Evolutionary conservation across 139 green algal genomes (phyloP).

Genomic region (Chloropicon primus): DNA sequence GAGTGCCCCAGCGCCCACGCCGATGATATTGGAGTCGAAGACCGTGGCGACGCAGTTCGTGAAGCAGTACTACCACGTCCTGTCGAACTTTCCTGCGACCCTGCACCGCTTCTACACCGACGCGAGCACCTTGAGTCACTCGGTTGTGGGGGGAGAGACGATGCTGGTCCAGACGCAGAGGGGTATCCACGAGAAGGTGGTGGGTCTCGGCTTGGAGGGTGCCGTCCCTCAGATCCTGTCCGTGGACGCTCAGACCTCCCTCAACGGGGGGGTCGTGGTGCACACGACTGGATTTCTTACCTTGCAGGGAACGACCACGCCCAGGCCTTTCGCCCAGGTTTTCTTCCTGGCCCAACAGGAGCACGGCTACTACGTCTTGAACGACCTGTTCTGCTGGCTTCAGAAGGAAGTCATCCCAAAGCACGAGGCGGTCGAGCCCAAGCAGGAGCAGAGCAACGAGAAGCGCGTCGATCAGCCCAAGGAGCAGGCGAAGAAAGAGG

Average conservation of each 20-base stretch:
- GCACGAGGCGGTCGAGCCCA: background rate
- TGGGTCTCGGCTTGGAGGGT: conserved; percentile 36
- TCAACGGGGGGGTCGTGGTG: conserved; percentile 56
- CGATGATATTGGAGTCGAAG: background rate
- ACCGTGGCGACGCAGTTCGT: conserved; percentile 72
- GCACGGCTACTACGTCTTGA: conserved; percentile 79
- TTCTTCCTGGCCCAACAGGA: conserved; percentile 84
- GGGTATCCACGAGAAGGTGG: conserved; percentile 66
- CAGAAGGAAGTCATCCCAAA: background rate
- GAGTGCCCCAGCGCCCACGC: too few relatives aligned
- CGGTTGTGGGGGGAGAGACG: conserved; percentile 2
- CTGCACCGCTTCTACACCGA: conserved; percentile 78
- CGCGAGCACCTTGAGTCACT: conserved; percentile 41
- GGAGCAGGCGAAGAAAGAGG: too few relatives aligned
- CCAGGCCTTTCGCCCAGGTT: conserved; percentile 60
- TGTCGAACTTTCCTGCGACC: conserved; percentile 44
- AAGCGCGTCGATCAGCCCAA: too few relatives aligned
- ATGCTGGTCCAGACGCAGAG: conserved; percentile 11
- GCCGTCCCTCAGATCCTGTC: conserved; percentile 41
- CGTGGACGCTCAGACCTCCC: conserved; percentile 64
- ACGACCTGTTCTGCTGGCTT: conserved; percentile 71
- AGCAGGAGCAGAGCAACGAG: too few relatives aligned
- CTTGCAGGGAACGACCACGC: conserved; percentile 23
- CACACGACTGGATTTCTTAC: conserved; percentile 51
- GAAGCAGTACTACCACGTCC: conserved; percentile 69